These are phyloP conservation scores for Botrytis fragariae DNA, from an alignment of 2,329 filamentous ascomycete species.

Conservation along the genomic window DNA sequence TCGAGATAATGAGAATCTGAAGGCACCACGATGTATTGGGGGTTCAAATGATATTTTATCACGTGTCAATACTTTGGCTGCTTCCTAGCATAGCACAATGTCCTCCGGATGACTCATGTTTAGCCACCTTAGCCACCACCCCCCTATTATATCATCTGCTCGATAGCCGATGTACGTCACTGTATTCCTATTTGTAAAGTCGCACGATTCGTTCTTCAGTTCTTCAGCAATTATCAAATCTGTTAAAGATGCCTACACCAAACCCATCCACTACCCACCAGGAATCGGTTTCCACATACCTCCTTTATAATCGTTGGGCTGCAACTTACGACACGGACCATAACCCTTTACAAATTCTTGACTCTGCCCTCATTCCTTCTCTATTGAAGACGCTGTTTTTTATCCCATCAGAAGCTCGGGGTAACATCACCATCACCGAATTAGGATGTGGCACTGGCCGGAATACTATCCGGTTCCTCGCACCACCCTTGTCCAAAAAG, in stretches of 20 bases:
- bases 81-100: neutral
- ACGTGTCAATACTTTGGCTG: neutral
- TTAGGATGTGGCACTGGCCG: conserved; percentile 65
- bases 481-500: conserved; percentile 21
- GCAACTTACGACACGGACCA: conserved; percentile 61
- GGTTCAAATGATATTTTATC: neutral
- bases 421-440: conserved; percentile 48
- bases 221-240: neutral
- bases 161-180: neutral
- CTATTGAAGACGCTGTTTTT: conserved; percentile 51
- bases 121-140: neutral
- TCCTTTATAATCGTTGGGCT: conserved; percentile 51
- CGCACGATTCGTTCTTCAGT: neutral
- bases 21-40: neutral
- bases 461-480: conserved; percentile 54
- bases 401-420: conserved; percentile 29
- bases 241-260: conserved; percentile 1
- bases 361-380: conserved; percentile 53
- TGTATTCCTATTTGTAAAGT: neutral
- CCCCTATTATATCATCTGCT: neutral
- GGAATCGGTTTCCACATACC: conserved; percentile 41
- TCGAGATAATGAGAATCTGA: neutral
- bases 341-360: conserved; percentile 64
- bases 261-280: conserved; percentile 26
- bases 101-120: neutral